Percentiles rank a stretch among this genome's conserved stretches.
These are phyloP conservation scores for Oryza coarctata DNA, from an alignment of 176 grass and related monocot species.

Conservation along the genomic window DNA sequence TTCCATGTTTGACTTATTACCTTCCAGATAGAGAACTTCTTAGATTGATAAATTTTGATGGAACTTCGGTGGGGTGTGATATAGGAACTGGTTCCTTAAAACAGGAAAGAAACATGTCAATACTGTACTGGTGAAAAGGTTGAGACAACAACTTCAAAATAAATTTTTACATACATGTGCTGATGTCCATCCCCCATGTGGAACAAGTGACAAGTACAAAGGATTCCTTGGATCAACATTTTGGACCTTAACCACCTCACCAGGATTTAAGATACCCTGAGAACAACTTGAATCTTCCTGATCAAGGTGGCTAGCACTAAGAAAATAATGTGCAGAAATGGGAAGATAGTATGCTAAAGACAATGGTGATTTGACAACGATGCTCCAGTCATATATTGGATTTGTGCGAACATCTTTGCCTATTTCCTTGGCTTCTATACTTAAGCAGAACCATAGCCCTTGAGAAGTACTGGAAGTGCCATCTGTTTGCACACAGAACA, in stretches of 20 bases:
- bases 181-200: conserved; percentile 78
- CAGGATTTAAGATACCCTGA: conserved; percentile 66
- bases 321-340: conserved; percentile 67
- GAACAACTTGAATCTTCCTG: conserved; percentile 59
- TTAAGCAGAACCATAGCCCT: conserved; percentile 85
- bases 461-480: conserved; percentile 53
- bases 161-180: conserved; percentile 57
- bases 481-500: conserved; percentile 73
- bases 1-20: conserved; percentile 47
- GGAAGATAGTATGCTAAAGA: conserved; percentile 84
- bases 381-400: conserved; percentile 87
- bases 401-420: conserved; percentile 83
- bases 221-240: conserved; percentile 77
- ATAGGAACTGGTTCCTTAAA: conserved; percentile 83
- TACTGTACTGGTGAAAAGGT: conserved; percentile 26
- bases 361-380: conserved; percentile 74
- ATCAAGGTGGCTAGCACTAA: conserved; percentile 46
- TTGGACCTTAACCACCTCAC: conserved; percentile 68
- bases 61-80: conserved; percentile 73
- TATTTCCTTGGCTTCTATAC: conserved; percentile 88
- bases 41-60: conserved; percentile 76
- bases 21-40: conserved; percentile 80
- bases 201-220: conserved; percentile 79
- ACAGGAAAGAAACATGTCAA: conserved; percentile 41
- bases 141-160: conserved; percentile 25